A percentile compares a stretch with the other conserved stretches of the same genome.
Conservation (phyloP, 306 rosid genomes). For the Castanea sativa region DNA sequence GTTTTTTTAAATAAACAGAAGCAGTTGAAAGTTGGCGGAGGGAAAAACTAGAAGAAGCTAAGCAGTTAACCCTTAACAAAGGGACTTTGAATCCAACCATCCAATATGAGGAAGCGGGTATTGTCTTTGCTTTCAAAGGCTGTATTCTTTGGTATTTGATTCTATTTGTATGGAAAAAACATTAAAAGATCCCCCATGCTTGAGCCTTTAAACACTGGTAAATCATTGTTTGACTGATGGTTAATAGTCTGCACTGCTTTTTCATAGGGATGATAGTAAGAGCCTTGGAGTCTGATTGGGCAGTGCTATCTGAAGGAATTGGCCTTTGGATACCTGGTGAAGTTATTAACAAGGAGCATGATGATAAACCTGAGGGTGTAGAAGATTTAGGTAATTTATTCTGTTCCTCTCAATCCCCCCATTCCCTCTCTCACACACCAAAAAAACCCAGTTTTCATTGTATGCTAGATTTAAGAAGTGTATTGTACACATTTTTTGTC, state of each 20-base stretch:
- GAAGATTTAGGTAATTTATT: conserved; percentile 57
- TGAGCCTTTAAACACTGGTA: not conserved
- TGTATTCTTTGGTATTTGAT: conserved; percentile 3
- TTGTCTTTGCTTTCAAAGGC: conserved; percentile 12
- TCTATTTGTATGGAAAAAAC: conserved; percentile 3
- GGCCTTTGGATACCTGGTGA: conserved; percentile 87
- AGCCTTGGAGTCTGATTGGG: conserved; percentile 84
- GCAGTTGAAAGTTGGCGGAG: conserved; percentile 78
- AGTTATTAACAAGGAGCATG: conserved; percentile 51
- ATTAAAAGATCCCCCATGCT: not conserved
- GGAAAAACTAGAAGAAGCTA: conserved; percentile 63
- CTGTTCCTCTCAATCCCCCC: not conserved
- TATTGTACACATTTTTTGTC: not conserved
- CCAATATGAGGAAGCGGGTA: conserved; percentile 68
- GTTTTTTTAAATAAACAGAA: conserved; percentile 38
- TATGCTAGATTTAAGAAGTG: conserved; percentile 15
- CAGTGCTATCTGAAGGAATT: conserved; percentile 60
- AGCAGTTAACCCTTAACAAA: conserved; percentile 29
- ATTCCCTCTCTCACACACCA: not conserved
- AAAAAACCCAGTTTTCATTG: not conserved
- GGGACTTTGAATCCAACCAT: conserved; percentile 43
- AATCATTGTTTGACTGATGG: not conserved
- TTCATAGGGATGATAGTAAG: conserved; percentile 57
- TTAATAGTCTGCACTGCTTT: conserved; percentile 14
- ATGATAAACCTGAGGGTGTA: conserved; percentile 71